Base-by-base conservation (phyloP, 208 protist species). In the Vickermania spadyakhi region DNA sequence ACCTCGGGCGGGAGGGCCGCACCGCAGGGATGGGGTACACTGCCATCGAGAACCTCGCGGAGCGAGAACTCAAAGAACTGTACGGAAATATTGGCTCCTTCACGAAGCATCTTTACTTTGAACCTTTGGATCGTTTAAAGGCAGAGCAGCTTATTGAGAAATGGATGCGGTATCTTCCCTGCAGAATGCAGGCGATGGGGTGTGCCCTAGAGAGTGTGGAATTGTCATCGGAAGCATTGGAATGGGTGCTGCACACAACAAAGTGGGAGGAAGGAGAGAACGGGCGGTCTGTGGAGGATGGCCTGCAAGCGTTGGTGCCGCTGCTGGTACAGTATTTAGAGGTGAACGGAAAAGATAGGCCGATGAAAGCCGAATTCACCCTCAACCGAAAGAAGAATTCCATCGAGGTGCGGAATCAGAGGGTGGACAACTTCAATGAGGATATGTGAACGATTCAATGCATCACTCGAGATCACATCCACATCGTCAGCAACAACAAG, bases 1-100 rank as follows among this genome's bases (percentile, higher is more conserved):
- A 93, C 62, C 84, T 91, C 59, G 86, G 86, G n/a, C 63, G 84
- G 49, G 75, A 93, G 51, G 86, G 83, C 7, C 78, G 79, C 42
- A 93, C 86, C 11, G 62, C 72, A 25, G 81, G 81, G 27, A 86
- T 82, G 64, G 81, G 70, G 25, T 28, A 75, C 0, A 49, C 36
- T 0, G 75, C 89, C 56, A 71, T 93, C 21, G 70, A 86, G 56
- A 42, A 63, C 51, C 76, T 93, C 70, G 73, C 90, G 42, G 77
- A 76, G 30, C 52, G 72, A 3, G 79, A 88, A 26, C 86, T 93
- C 55, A 45, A 66, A 5, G 51, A 60, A 11, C 72, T 90, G 49
- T 93, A 90, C 67, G 86, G 86, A 52, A 68, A 73, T 3, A 68
- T 89, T 0, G 62, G 86, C 13, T 64, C 83, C 60, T 79, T 82